Conservation (phyloP, 306 rosid genomes). For the Medicago lupulina region DNA sequence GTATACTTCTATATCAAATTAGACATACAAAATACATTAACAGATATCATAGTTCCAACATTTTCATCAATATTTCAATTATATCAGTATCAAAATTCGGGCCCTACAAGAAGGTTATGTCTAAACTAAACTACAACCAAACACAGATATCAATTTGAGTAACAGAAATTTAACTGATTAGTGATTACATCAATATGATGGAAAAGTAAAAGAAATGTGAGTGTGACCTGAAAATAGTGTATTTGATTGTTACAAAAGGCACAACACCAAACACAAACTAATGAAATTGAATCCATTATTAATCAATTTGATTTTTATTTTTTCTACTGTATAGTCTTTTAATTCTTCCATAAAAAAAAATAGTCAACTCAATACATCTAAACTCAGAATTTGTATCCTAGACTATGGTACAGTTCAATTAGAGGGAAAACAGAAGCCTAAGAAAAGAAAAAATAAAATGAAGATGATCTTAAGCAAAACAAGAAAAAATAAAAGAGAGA, state of each 20-base stretch:
- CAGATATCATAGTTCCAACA: conserved; percentile 4
- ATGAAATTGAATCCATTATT: no score
- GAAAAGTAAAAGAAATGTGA: no score
- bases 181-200: background rate
- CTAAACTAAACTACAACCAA: background rate
- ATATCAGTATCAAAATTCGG: background rate
- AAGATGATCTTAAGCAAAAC: no score
- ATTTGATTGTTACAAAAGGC: no score
- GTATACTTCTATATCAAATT: background rate
- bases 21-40: background rate
- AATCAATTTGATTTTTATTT: no score
- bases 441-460: no score
- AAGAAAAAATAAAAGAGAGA: background rate
- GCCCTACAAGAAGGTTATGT: background rate
- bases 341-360: background rate
- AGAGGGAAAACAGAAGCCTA: no score
- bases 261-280: no score
- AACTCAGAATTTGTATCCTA: background rate
- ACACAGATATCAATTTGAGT: background rate
- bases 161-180: background rate
- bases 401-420: no score
- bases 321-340: no score
- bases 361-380: background rate
- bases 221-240: no score
- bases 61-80: conserved; percentile 12